These are phyloP conservation scores for Hortaea werneckii DNA, from an alignment of 2,329 filamentous ascomycete genomes.

Conservation along the genomic window DNA sequence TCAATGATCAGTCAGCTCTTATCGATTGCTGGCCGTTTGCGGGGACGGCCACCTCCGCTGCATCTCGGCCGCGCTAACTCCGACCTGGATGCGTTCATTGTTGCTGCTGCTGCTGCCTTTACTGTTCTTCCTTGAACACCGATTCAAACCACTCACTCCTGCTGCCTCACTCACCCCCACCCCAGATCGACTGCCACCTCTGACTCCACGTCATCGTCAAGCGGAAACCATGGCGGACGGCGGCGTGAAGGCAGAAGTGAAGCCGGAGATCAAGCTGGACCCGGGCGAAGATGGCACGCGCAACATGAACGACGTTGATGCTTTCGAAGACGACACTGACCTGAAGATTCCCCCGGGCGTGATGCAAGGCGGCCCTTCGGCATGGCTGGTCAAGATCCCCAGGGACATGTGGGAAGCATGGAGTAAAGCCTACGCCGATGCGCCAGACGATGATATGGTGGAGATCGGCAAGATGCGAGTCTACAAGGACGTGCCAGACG, in stretches of 20 bases:
- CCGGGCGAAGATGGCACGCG: conserved; percentile 3
- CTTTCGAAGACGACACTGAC: conserved; percentile 25
- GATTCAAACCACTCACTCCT: too few relatives aligned
- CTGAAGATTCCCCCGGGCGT: conserved; percentile 17
- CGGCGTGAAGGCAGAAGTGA: conserved; percentile 7
- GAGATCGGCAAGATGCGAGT: conserved; percentile 64
- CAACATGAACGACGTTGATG: conserved; percentile 15
- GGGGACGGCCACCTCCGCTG: neutral
- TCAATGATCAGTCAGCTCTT: neutral
- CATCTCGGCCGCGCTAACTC: neutral
- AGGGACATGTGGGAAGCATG: conserved; percentile 74
- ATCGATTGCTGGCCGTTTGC: neutral
- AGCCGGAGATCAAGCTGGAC: conserved; percentile 19
- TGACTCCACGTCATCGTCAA: too few relatives aligned
- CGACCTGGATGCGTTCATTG: neutral
- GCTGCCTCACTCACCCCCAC: too few relatives aligned
- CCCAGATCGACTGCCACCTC: too few relatives aligned
- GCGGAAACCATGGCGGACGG: conserved; percentile 3
- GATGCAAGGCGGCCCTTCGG: conserved; percentile 4
- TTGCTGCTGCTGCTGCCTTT: neutral
- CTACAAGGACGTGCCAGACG: conserved; percentile 14
- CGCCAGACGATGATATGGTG: conserved; percentile 47
- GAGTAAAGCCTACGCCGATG: conserved; percentile 65
- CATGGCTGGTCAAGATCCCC: conserved; percentile 68
- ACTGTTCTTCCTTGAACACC: neutral